phyloP scores from a whole-genome alignment of 2,329 filamentous ascomycete species.

The Hymenoscyphus salicellus region DNA sequence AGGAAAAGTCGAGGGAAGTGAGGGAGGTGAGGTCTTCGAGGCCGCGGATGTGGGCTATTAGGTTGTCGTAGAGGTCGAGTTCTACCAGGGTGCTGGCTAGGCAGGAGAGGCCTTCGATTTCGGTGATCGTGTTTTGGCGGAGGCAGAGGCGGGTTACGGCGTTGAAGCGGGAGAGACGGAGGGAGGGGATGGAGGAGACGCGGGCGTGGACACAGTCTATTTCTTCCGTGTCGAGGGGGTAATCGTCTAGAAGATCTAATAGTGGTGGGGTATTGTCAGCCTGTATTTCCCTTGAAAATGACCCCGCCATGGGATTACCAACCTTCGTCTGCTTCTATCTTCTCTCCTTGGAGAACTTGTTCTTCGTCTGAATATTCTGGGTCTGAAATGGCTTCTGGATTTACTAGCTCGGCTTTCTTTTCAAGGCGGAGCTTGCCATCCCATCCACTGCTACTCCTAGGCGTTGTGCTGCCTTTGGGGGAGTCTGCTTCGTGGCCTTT shows the following conservation, averaged over 20 bases:
- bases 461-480: constrained; percentile 24
- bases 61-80: constrained; percentile 94
- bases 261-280: constrained; percentile 15
- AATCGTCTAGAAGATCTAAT: constrained; percentile 58
- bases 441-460: constrained; percentile 67
- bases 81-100: constrained; percentile 70
- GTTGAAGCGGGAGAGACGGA: constrained; percentile 80
- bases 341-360: constrained; percentile 65
- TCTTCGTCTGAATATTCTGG: constrained; percentile 79
- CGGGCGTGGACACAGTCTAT: constrained; percentile 90
- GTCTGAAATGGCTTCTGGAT: constrained; percentile 80
- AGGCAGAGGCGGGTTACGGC: constrained; percentile 77
- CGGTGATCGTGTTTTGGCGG: constrained; percentile 84
- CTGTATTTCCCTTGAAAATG: background rate
- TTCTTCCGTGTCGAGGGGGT: constrained; percentile 64
- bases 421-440: constrained; percentile 79
- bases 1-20: constrained; percentile 82
- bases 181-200: constrained; percentile 70
- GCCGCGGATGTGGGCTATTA: constrained; percentile 81
- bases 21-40: constrained; percentile 75
- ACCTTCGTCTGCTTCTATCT: constrained; percentile 82
- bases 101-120: constrained; percentile 69
- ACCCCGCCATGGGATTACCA: constrained; percentile 18
- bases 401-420: constrained; percentile 64
- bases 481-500: constrained; percentile 28